phyloP scores from a whole-genome alignment of 345 rosid genomes.

The Hibiscus tridactylites region DNA sequence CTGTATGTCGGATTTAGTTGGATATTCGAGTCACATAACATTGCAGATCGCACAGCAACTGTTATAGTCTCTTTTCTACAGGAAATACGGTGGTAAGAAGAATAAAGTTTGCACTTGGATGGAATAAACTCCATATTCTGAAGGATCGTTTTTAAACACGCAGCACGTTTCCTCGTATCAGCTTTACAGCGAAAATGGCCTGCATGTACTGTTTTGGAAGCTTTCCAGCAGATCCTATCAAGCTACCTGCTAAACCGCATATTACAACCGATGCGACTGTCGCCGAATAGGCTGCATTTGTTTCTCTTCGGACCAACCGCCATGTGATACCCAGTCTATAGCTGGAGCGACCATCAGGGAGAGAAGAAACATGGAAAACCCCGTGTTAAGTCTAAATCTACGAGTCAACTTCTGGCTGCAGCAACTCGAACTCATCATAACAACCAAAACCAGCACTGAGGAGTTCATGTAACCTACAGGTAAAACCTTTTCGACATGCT shows the following conservation, averaged over 20 bases:
- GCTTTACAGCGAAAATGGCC: slow-evolving; percentile 83
- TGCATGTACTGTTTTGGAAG: slow-evolving; percentile 92
- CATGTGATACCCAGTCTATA: slow-evolving; percentile 50
- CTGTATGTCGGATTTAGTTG: slow-evolving; percentile 24
- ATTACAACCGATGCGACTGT: slow-evolving; percentile 59
- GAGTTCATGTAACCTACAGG: slow-evolving; percentile 86
- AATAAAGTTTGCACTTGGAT: background rate
- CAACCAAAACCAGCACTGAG: slow-evolving; percentile 53
- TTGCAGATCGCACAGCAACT: background rate
- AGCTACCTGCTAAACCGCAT: slow-evolving; percentile 87
- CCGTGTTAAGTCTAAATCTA: slow-evolving; percentile 65
- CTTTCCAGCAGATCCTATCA: slow-evolving; percentile 79
- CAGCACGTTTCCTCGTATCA: slow-evolving; percentile 23
- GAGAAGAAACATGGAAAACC: slow-evolving; percentile 63
- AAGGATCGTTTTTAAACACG: background rate
- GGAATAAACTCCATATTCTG: slow-evolving; percentile 1
- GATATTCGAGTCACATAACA: background rate
- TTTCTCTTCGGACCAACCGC: slow-evolving; percentile 17
- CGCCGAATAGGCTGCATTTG: slow-evolving; percentile 30
- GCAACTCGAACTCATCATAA: slow-evolving; percentile 46
- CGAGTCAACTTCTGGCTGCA: slow-evolving; percentile 44
- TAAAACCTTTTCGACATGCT: slow-evolving; percentile 77
- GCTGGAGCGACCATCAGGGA: slow-evolving; percentile 61
- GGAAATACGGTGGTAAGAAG: slow-evolving; percentile 2
- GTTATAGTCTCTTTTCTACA: background rate